A percentile compares a stretch with the other conserved stretches of the same genome.
Conservation (phyloP, 768 basidiomycete genomes). For the Tulasnella sp. region DNA sequence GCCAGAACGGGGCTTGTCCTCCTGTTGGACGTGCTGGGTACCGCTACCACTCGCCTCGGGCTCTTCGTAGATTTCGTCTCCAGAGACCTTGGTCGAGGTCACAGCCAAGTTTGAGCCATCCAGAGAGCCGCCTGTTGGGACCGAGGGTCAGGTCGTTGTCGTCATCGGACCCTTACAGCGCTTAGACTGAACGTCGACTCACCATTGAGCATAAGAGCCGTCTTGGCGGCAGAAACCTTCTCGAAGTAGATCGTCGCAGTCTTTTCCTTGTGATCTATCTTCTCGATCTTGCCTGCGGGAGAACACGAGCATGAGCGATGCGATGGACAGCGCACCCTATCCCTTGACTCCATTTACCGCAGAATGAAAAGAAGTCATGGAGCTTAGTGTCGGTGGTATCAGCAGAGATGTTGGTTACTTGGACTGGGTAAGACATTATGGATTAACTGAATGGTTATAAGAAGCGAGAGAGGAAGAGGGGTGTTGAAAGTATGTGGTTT, state of each 20-base stretch:
- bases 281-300: constrained; percentile 39
- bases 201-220: constrained; percentile 61
- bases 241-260: constrained; percentile 73
- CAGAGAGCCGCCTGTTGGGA: constrained; percentile 51
- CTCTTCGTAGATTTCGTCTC: constrained; percentile 36
- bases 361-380: constrained; percentile 79
- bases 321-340: not conserved
- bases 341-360: constrained; percentile 48
- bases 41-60: constrained; percentile 9
- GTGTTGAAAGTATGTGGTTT: not conserved
- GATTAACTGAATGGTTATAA: not conserved
- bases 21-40: constrained; percentile 45
- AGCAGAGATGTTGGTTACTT: constrained; percentile 65
- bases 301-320: not conserved
- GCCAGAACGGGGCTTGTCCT: constrained; percentile 83
- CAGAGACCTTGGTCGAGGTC: constrained; percentile 51
- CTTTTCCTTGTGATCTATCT: constrained; percentile 45
- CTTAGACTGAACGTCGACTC: not conserved
- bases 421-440: constrained; percentile 11
- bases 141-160: constrained; percentile 1
- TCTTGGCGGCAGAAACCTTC: constrained; percentile 73
- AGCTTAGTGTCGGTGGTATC: constrained; percentile 57
- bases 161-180: constrained; percentile 4
- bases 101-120: constrained; percentile 62
- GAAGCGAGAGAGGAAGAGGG: not conserved